Percentiles rank a stretch among this genome's conserved stretches.
phyloP scores from a whole-genome alignment of 345 rosid genomes.

The Xanthoceras sorbifolium region DNA sequence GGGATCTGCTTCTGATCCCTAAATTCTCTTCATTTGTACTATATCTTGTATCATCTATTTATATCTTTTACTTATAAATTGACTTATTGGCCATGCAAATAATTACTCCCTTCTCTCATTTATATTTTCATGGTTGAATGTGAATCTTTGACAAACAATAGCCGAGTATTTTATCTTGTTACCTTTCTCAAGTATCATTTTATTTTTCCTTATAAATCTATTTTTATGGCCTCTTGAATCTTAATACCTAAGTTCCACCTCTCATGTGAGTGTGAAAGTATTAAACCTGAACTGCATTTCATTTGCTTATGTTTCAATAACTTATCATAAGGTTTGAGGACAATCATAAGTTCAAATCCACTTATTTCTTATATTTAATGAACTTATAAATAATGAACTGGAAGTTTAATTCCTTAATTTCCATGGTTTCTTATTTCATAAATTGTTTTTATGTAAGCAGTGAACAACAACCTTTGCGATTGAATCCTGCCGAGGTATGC shows the following conservation, averaged over 20 bases:
- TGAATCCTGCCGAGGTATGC: slow-evolving; percentile 82
- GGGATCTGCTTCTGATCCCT: slow-evolving; percentile 8
- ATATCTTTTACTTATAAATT: neutral
- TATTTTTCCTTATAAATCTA: neutral
- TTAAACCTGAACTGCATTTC: slow-evolving; percentile 13
- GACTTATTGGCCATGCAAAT: neutral
- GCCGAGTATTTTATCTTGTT: neutral
- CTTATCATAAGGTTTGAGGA: neutral
- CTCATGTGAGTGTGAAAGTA: slow-evolving; percentile 6
- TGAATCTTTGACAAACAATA: neutral
- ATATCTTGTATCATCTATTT: neutral
- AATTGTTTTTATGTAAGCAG: slow-evolving; percentile 47
- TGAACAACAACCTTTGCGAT: slow-evolving; percentile 94
- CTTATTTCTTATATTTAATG: neutral
- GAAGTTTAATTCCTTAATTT: slow-evolving; percentile 11
- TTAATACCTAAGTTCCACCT: neutral
- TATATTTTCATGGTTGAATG: slow-evolving; percentile 14
- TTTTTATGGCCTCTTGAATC: neutral
- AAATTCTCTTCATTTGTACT: slow-evolving; percentile 5
- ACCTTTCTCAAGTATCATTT: neutral
- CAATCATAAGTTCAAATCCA: neutral
- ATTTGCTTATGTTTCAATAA: neutral
- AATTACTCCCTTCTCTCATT: neutral
- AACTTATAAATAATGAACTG: too few species aligned
- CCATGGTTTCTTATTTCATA: slow-evolving; percentile 16